Evolutionary conservation across 805 yeast species (phyloP), one percentile per base, ranked within the genome.

Genomic region (Kazachstania viticola): DNA sequence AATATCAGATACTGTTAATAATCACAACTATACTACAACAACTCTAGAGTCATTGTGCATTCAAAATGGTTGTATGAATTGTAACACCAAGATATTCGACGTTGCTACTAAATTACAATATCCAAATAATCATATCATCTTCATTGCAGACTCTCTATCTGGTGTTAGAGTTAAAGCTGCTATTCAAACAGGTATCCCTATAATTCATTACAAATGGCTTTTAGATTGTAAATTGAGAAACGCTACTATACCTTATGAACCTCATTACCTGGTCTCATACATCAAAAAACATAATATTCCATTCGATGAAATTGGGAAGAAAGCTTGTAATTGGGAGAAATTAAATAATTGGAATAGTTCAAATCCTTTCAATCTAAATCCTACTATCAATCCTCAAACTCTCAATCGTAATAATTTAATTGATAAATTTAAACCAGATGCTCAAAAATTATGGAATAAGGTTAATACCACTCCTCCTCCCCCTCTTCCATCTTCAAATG

Each of bases 161-260:
- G 55, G 59, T 12, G 39, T 42, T 6, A 46, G 61, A 37, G 51
- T 45, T 3, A 41, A 43, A n/a, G 58, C 54, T 22, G 73, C 74
- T 2, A 36, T 45, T 15, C 49, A 47, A 19, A 58, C 64, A 54
- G 46, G 49, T 13, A 54, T 67, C 12, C 60, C 63, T 2, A 48
- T 65, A 3, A 65, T 67, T 3, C 58, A 58, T 34, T 61, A 64
- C 7, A 49, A 56, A 30, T 70, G 74, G 74, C 31, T 69, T 11
- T 21, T 46, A 4, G 64, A 65, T 35, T 61, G 69, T 30, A 36
- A 58, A 3, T 49, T 46, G 29, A 47, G 69, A 34, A 55, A 58
- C n/a, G 67, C 64, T 1, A 57, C 60, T 12, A 38, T 68, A 25
- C 54, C 54, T 13, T 64, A 52, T 19, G 44, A 46, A n/a, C 52